Evolutionary conservation across 495 filamentous ascomycete species (phyloP).

Genomic region (Xylaria venustula): DNA sequence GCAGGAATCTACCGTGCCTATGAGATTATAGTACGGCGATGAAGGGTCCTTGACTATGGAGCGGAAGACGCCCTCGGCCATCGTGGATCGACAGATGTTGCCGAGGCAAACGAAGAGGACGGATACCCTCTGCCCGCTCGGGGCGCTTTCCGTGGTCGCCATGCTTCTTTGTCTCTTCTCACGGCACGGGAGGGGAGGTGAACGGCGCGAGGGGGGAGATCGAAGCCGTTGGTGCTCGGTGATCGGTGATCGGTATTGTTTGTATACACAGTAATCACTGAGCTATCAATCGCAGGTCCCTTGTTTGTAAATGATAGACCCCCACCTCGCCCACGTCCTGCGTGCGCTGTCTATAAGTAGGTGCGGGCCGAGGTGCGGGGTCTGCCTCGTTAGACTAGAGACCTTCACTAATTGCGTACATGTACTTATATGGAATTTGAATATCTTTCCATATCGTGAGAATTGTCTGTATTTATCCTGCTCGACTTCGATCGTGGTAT

Average conservation of each 20-base stretch:
- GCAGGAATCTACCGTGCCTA: constrained; percentile 78
- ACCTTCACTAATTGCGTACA: neutral
- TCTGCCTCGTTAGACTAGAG: neutral
- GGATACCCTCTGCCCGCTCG: constrained; percentile 49
- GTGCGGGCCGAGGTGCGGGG: neutral
- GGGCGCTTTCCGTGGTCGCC: constrained; percentile 1
- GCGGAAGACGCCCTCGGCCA: constrained; percentile 93
- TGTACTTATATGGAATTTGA: too few species aligned
- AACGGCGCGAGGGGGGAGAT: too few species aligned
- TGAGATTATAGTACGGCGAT: constrained; percentile 52
- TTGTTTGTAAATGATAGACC: too few species aligned
- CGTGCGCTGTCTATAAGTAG: too few species aligned
- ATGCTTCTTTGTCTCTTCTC: constrained; percentile 1
- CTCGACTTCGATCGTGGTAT: too few species aligned
- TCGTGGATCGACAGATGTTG: constrained; percentile 93
- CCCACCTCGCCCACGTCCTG: too few species aligned
- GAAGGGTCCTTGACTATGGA: constrained; percentile 56
- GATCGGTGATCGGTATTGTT: neutral
- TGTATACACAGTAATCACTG: neutral
- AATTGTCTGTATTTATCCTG: too few species aligned
- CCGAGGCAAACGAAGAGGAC: constrained; percentile 96
- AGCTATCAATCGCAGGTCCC: too few species aligned
- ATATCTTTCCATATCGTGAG: too few species aligned
- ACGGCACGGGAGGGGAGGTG: neutral
- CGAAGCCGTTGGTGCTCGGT: too few species aligned